Conservation (phyloP, 768 basidiomycete species). For the Russula emetica region DNA sequence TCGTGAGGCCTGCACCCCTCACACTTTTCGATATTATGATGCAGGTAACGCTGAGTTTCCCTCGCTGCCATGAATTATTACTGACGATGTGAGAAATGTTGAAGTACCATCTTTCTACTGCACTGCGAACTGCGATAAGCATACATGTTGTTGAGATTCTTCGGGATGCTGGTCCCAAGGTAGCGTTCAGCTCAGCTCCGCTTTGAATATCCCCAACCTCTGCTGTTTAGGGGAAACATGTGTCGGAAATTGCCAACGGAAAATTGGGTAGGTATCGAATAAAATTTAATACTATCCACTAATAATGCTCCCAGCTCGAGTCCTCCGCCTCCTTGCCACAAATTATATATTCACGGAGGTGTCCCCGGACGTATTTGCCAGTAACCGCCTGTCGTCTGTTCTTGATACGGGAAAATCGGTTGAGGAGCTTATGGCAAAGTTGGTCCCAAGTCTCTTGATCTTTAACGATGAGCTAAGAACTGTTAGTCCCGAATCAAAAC, state of each 20-base stretch:
- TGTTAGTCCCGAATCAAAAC: conserved; percentile 23
- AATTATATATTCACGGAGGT: conserved; percentile 32
- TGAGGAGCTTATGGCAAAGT: conserved; percentile 25
- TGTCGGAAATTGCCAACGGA: conserved; percentile 38
- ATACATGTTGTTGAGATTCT: conserved; percentile 24
- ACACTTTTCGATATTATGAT: conserved; percentile 1
- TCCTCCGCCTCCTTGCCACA: conserved; percentile 26
- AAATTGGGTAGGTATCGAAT: conserved; percentile 34
- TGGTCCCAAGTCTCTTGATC: not conserved
- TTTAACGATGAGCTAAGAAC: not conserved
- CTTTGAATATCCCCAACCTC: not conserved
- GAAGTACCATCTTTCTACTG: conserved; percentile 6
- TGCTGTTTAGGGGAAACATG: conserved; percentile 36
- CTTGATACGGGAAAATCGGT: conserved; percentile 32
- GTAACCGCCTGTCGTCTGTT: conserved; percentile 31
- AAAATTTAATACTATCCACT: no score
- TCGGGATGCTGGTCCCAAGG: conserved; percentile 22
- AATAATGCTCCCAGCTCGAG: conserved; percentile 24
- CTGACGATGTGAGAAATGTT: not conserved
- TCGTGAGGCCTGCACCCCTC: conserved; percentile 7
- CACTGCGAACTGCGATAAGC: conserved; percentile 1
- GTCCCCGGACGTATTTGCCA: conserved; percentile 31
- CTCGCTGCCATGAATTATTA: not conserved
- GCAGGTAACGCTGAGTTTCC: conserved; percentile 1
- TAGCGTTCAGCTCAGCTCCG: not conserved